phyloP scores from a whole-genome alignment of 192 early-diverging fungal species.

The Thamnidium elegans region DNA sequence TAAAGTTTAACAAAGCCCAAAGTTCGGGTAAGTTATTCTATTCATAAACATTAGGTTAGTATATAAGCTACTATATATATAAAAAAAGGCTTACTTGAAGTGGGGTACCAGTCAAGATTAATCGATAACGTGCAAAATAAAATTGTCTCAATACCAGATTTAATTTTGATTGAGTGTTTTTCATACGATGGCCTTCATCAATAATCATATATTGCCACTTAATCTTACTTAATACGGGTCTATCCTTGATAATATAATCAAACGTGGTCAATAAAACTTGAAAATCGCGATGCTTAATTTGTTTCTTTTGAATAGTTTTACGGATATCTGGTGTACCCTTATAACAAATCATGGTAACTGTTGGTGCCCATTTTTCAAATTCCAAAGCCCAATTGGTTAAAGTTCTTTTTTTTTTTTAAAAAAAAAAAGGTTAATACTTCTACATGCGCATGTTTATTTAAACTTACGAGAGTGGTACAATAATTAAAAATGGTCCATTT shows the following conservation, averaged over 20 bases:
- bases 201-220: conserved; percentile 98
- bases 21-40: conserved; percentile 95
- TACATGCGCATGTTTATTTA: not conserved
- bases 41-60: not conserved
- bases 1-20: conserved; percentile 94
- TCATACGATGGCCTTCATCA: conserved; percentile 98
- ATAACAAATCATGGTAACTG: conserved; percentile 84
- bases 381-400: conserved; percentile 96
- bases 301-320: conserved; percentile 61
- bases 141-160: conserved; percentile 80
- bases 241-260: conserved; percentile 95
- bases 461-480: conserved; percentile 89
- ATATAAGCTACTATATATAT: too few relatives aligned
- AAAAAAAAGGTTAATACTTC: not conserved
- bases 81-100: conserved; percentile 59
- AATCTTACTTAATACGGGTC: conserved; percentile 77
- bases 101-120: conserved; percentile 96
- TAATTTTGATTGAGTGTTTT: conserved; percentile 87
- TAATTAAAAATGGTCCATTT: conserved; percentile 89
- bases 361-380: conserved; percentile 97
- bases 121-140: conserved; percentile 83
- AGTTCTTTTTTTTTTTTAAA: conserved; percentile 46
- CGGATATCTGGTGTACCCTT: conserved; percentile 84
- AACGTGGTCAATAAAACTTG: conserved; percentile 96
- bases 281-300: conserved; percentile 79